phyloP scores from a whole-genome alignment of 331 rosid genomes.

The Quercus tomentella region DNA sequence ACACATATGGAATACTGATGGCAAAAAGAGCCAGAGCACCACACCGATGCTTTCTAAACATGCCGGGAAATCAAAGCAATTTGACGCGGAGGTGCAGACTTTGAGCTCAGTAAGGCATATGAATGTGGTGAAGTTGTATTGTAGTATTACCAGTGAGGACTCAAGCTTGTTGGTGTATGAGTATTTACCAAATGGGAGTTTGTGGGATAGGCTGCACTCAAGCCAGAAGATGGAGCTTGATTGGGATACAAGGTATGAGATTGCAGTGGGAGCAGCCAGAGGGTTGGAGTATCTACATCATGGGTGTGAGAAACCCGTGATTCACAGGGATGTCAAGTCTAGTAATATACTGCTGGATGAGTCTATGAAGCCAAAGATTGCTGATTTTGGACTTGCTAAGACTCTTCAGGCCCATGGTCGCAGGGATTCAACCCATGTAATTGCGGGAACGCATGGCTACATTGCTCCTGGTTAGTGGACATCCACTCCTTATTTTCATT shows the following conservation, averaged over 20 bases:
- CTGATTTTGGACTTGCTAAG: conserved; percentile 94
- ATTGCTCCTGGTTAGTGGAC: conserved; percentile 80
- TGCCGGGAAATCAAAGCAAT: conserved; percentile 45
- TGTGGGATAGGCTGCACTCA: conserved; percentile 82
- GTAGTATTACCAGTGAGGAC: conserved; percentile 89
- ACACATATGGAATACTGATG: conserved; percentile 73
- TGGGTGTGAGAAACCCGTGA: conserved; percentile 70
- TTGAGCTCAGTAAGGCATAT: conserved; percentile 87
- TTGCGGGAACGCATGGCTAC: conserved; percentile 92
- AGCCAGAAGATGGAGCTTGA: conserved; percentile 67
- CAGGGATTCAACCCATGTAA: conserved; percentile 60
- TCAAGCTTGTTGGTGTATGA: conserved; percentile 88
- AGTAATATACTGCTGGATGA: conserved; percentile 89
- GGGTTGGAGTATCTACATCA: conserved; percentile 94
- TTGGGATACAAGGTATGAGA: conserved; percentile 79
- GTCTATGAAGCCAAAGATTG: conserved; percentile 80
- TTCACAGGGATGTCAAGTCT: conserved; percentile 86
- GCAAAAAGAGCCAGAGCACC: conserved; percentile 32
- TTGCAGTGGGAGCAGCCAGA: conserved; percentile 78
- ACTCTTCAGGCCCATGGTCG: conserved; percentile 41
- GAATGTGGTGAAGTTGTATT: conserved; percentile 86
- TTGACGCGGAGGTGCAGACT: conserved; percentile 74
- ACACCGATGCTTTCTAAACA: conserved; percentile 50
- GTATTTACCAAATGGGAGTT: conserved; percentile 71
- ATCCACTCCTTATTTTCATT: background rate